Evolutionary conservation across 805 yeast species (phyloP).

Genomic region (Nakazawaea laoshanensis): DNA sequence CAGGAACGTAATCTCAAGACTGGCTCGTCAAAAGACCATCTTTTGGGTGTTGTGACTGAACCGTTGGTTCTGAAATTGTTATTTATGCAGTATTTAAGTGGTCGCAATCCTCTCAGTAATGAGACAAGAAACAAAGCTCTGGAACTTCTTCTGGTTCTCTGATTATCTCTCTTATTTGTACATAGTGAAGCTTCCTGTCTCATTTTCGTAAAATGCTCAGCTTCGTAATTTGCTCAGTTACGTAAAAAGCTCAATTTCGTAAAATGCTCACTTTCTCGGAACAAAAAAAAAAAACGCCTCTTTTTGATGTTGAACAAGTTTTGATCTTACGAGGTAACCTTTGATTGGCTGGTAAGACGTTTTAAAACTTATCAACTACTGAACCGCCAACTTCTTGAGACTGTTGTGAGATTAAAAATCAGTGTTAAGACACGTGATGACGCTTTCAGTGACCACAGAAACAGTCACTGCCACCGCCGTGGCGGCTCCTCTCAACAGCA

Average conservation of each 20-base stretch:
- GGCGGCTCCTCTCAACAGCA: slow-evolving; percentile 11
- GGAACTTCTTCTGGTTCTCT: neutral
- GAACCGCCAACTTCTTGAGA: no score
- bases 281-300: no score
- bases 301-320: no score
- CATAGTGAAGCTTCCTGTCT: neutral
- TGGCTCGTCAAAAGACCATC: neutral
- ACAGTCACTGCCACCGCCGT: slow-evolving; percentile 12
- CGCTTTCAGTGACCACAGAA: slow-evolving; percentile 5
- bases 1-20: slow-evolving; percentile 26
- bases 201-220: no score
- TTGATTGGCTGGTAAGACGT: no score
- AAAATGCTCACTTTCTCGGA: no score
- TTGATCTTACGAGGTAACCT: no score
- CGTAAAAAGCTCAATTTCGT: no score
- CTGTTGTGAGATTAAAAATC: no score
- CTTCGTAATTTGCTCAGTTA: no score
- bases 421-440: no score
- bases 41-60: slow-evolving; percentile 22
- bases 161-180: neutral
- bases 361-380: no score
- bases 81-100: slow-evolving; percentile 69
- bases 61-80: slow-evolving; percentile 61
- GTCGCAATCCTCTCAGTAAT: slow-evolving; percentile 56
- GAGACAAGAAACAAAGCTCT: slow-evolving; percentile 35